Conservation (phyloP, 2,329 filamentous ascomycete species). For the Venturia carpophila region DNA sequence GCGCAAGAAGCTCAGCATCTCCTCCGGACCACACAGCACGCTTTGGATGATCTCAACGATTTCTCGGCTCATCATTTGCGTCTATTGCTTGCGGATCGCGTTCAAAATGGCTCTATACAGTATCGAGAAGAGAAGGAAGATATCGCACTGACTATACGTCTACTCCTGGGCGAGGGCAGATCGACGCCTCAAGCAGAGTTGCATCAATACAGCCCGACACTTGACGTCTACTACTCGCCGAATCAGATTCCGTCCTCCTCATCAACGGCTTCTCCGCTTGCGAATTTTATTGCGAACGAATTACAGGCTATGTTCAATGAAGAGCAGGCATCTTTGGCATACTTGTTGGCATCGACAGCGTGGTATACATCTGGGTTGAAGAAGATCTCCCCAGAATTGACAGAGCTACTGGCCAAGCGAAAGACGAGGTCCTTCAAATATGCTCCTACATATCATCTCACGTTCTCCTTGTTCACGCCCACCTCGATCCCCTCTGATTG, state of each 20-base stretch:
- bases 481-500: constrained; percentile 72
- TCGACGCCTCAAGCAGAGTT: constrained; percentile 52
- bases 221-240: constrained; percentile 70
- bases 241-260: constrained; percentile 59
- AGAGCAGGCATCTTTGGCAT: constrained; percentile 70
- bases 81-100: constrained; percentile 48
- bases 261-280: constrained; percentile 64
- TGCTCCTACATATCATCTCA: constrained; percentile 87
- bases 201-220: constrained; percentile 58
- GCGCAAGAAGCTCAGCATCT: constrained; percentile 63
- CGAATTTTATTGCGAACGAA: constrained; percentile 69
- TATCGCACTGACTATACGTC: constrained; percentile 60
- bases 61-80: constrained; percentile 78
- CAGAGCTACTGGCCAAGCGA: constrained; percentile 53
- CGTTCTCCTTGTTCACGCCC: constrained; percentile 88
- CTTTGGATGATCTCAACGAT: constrained; percentile 78
- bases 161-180: constrained; percentile 54
- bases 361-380: constrained; percentile 46
- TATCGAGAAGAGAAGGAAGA: constrained; percentile 34
- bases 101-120: constrained; percentile 25
- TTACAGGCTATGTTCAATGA: constrained; percentile 74
- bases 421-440: constrained; percentile 84
- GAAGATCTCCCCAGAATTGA: constrained; percentile 38
- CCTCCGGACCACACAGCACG: constrained; percentile 72
- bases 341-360: constrained; percentile 40